Conservation (phyloP, 495 filamentous ascomycete species). For the Apiosordaria backusii region DNA sequence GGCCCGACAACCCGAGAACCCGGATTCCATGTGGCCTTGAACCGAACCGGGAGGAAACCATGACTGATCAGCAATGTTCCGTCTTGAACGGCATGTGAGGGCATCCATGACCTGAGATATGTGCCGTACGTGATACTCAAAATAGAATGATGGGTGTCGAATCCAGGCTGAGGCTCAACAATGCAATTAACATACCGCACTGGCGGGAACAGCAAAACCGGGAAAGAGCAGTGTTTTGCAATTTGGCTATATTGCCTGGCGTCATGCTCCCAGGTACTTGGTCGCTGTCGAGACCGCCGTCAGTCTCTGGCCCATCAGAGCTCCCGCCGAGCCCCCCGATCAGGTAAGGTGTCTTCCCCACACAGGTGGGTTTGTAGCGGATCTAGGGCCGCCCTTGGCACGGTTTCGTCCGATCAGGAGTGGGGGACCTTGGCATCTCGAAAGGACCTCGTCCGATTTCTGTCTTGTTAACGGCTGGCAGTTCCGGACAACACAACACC, state of each 20-base stretch:
- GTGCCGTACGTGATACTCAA: neutral
- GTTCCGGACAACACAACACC: neutral
- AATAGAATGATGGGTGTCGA: neutral
- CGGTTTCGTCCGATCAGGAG: neutral
- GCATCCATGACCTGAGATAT: neutral
- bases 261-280: neutral
- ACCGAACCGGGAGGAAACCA: neutral
- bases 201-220: constrained; percentile 6
- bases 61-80: neutral
- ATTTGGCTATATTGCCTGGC: constrained; percentile 4
- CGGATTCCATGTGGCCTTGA: constrained; percentile 1
- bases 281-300: neutral
- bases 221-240: constrained; percentile 6
- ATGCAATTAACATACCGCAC: neutral
- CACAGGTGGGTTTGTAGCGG: neutral
- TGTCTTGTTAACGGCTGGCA: neutral
- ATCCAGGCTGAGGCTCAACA: constrained; percentile 8
- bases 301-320: too few species aligned
- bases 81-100: neutral
- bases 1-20: constrained; percentile 8
- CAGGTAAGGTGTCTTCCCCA: neutral
- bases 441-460: neutral
- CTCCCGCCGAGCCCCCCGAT: neutral
- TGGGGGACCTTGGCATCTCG: neutral
- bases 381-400: neutral